Percentiles rank a stretch among this genome's conserved stretches.
Evolutionary conservation across 2,329 filamentous ascomycete species (phyloP).

Genomic region (Davidsoniella neocaledoniae): DNA sequence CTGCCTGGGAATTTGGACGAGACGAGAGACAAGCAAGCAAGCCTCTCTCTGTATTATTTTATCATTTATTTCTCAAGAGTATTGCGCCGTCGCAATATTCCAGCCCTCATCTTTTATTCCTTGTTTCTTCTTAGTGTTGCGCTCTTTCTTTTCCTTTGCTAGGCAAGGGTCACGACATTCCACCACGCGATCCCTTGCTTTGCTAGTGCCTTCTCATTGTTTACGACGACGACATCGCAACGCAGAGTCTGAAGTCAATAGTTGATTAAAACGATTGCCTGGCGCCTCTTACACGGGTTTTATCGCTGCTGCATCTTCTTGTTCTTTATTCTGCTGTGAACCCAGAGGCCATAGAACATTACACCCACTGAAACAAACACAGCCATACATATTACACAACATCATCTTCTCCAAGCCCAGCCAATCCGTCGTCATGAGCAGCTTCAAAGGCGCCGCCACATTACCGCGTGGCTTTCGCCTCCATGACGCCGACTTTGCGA

Average conservation of each 20-base stretch:
- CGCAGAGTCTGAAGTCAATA: background rate
- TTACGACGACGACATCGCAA: background rate
- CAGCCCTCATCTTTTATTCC: background rate
- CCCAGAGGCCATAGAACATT: background rate
- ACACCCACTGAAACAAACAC: background rate
- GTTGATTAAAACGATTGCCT: background rate
- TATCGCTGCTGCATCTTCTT: background rate
- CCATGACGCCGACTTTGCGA: conserved; percentile 20
- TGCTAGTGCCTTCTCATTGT: background rate
- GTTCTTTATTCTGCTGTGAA: background rate
- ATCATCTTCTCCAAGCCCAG: background rate
- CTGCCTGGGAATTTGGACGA: background rate
- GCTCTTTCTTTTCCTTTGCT: conserved; percentile 1
- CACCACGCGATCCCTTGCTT: conserved; percentile 6
- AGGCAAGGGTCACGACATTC: conserved; percentile 6
- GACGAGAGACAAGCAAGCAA: too few species aligned
- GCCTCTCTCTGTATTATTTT: background rate
- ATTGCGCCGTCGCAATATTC: background rate
- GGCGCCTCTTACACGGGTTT: background rate
- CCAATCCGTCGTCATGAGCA: conserved; percentile 24
- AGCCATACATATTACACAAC: background rate
- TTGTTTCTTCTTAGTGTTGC: background rate
- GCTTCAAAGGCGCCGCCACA: conserved; percentile 28
- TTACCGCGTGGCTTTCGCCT: conserved; percentile 27
- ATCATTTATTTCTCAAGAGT: background rate